Conservation (phyloP, 768 basidiomycete species). For the Boletus reticulatus region DNA sequence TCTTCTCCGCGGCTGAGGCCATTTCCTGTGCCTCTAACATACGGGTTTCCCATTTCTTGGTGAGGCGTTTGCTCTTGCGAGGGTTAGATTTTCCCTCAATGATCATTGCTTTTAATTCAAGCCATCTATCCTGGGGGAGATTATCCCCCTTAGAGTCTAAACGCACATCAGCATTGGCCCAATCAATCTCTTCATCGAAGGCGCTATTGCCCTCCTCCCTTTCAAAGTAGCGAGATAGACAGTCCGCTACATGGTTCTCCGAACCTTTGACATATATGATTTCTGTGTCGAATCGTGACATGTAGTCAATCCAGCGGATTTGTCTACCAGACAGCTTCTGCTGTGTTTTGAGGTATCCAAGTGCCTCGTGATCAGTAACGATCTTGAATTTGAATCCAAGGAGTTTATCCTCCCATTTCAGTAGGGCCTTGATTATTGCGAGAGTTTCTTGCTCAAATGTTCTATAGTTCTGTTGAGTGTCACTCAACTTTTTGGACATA, state of each 20-base stretch:
- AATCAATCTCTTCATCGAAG: too few species aligned
- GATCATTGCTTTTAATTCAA: too few species aligned
- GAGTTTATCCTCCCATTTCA: background rate
- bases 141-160: too few species aligned
- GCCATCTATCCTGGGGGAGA: too few species aligned
- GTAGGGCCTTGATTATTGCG: background rate
- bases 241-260: background rate
- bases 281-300: background rate
- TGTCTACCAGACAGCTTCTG: background rate
- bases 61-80: background rate
- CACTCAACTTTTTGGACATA: background rate
- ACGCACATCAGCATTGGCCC: too few species aligned
- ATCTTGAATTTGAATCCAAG: background rate
- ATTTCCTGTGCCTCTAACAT: background rate
- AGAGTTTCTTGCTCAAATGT: background rate
- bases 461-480: background rate
- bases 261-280: background rate
- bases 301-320: background rate
- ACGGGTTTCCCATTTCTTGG: background rate
- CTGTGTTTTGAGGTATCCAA: background rate
- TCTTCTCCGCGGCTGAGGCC: background rate
- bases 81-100: too few species aligned
- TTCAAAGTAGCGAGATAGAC: too few species aligned
- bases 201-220: too few species aligned
- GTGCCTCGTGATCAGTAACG: background rate